phyloP scores from a whole-genome alignment of 768 basidiomycete species.

The Phanerodontia chrysosporium region DNA sequence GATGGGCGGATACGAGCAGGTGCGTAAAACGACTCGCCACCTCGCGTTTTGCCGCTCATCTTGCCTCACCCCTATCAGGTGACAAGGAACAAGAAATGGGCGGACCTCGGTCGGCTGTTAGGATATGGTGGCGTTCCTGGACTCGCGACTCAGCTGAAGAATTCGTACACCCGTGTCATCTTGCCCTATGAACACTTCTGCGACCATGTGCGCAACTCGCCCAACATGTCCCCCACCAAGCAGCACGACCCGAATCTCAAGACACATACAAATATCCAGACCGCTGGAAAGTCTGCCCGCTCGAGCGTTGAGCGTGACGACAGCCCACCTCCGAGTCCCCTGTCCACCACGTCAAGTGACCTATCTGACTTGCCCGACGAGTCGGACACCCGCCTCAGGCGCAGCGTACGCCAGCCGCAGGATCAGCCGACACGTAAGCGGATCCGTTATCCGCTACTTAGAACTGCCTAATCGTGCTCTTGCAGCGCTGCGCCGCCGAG shows the following conservation, averaged over 20 bases:
- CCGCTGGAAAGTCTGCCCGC: conserved; percentile 35
- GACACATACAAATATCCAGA: conserved; percentile 49
- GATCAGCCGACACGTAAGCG: conserved; percentile 35
- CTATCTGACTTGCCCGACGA: conserved; percentile 82
- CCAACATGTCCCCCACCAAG: conserved; percentile 38
- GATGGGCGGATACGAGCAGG: conserved; percentile 82
- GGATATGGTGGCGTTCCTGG: conserved; percentile 82
- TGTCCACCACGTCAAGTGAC: conserved; percentile 73
- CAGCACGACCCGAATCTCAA: conserved; percentile 49
- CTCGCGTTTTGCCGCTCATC: background rate
- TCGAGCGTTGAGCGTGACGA: conserved; percentile 29
- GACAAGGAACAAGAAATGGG: conserved; percentile 82
- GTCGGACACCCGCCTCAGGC: conserved; percentile 53
- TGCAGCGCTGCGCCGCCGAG: background rate
- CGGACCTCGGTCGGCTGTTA: conserved; percentile 73
- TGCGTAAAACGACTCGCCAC: conserved; percentile 31
- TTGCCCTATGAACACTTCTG: conserved; percentile 95
- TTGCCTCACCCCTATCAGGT: conserved; percentile 50
- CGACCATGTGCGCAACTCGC: conserved; percentile 66
- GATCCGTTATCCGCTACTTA: background rate
- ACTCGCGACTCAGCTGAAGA: conserved; percentile 83
- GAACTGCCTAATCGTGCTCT: background rate
- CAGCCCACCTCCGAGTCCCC: conserved; percentile 68
- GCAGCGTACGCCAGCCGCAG: conserved; percentile 48
- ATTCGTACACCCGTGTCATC: conserved; percentile 86